A percentile compares a stretch with the other conserved stretches of the same genome.
These are phyloP conservation scores for Akanthomyces dipterigenus DNA, from an alignment of 2,329 filamentous ascomycete species.

Conservation along the genomic window DNA sequence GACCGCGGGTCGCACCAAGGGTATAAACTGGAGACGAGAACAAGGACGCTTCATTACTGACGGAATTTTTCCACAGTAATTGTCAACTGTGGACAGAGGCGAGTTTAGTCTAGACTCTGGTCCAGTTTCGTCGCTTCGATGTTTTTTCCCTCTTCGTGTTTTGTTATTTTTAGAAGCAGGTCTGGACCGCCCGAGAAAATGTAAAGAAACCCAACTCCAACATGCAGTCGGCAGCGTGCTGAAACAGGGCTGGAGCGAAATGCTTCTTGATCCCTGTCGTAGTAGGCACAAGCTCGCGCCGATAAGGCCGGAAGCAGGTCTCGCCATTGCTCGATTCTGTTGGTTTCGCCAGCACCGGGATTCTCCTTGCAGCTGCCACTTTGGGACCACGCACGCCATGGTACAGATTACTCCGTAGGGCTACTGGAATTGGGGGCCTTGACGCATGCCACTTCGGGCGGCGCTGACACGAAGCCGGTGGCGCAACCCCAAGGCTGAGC, in stretches of 20 bases:
- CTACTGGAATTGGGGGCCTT: neutral
- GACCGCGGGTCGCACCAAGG: neutral
- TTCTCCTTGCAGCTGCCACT: no score
- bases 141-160: neutral
- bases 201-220: no score
- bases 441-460: neutral
- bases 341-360: no score
- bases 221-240: neutral
- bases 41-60: neutral
- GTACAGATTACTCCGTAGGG: neutral
- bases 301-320: no score
- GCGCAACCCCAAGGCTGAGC: neutral
- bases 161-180: conserved; percentile 3
- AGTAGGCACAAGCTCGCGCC: no score
- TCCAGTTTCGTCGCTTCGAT: no score
- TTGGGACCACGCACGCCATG: no score
- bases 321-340: no score
- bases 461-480: neutral
- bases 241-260: neutral
- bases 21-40: neutral
- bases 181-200: neutral
- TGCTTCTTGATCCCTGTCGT: neutral
- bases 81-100: no score
- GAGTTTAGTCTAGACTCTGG: neutral
- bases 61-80: neutral